Evolutionary conservation across 768 basidiomycete species (phyloP).

Genomic region (Calocybe gangraenosa): DNA sequence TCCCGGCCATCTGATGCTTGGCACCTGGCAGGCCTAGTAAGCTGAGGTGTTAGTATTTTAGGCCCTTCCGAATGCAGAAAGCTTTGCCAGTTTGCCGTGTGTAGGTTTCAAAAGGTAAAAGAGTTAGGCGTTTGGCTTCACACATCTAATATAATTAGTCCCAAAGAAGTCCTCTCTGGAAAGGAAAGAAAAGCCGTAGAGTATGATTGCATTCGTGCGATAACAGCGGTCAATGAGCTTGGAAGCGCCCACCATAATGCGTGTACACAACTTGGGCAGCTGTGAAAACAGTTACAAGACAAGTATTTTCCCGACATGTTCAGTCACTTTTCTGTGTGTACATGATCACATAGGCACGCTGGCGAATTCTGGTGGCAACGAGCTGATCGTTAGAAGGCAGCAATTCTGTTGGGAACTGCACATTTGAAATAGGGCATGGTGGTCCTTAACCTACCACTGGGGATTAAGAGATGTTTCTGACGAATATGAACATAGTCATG

Average conservation of each 20-base stretch:
- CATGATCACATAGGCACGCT: too few relatives aligned
- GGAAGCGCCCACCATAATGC: neutral
- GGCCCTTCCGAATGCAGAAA: neutral
- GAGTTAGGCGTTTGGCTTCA: slow-evolving; percentile 8
- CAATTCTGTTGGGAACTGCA: too few relatives aligned
- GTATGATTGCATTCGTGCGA: neutral
- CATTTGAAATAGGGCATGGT: too few relatives aligned
- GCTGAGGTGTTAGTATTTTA: neutral
- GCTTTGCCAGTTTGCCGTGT: neutral
- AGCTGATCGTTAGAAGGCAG: too few relatives aligned
- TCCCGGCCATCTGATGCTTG: too few relatives aligned
- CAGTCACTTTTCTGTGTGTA: too few relatives aligned
- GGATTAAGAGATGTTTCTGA: too few relatives aligned
- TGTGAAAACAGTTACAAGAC: neutral
- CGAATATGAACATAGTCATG: too few relatives aligned
- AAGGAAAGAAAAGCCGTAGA: slow-evolving; percentile 1
- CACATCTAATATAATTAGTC: neutral
- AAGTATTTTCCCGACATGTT: neutral
- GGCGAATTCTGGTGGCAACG: too few relatives aligned
- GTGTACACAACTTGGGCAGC: neutral
- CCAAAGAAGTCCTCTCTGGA: slow-evolving; percentile 1
- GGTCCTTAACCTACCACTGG: too few relatives aligned
- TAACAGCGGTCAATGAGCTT: neutral
- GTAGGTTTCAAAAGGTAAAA: neutral
- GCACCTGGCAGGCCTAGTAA: neutral